Percentiles rank a stretch among this genome's conserved stretches.
Evolutionary conservation across 192 early-diverging fungal genomes (phyloP).

Genomic region (Thoreauomyces humboldtii): DNA sequence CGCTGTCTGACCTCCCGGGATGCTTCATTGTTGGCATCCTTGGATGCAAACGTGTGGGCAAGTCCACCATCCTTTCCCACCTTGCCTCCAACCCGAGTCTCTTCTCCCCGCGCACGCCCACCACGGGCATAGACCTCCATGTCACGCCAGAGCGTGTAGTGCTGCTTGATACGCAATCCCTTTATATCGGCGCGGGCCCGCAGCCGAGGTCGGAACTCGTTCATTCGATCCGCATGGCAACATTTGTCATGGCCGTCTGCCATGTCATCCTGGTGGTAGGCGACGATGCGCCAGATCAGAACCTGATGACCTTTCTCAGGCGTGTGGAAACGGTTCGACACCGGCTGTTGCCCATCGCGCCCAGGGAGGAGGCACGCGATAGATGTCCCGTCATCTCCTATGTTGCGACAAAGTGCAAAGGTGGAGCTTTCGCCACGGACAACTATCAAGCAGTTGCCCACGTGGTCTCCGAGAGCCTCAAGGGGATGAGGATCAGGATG

Average conservation of each 20-base stretch:
- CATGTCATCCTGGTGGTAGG: conserved; percentile 62
- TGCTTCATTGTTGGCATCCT: conserved; percentile 67
- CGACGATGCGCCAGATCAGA: conserved; percentile 21
- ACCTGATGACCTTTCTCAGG: conserved; percentile 32
- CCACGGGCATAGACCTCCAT: conserved; percentile 66
- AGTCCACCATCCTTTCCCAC: conserved; percentile 58
- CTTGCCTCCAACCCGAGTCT: conserved; percentile 39
- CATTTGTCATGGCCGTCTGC: conserved; percentile 63
- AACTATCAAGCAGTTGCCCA: not conserved
- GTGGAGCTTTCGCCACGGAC: not conserved
- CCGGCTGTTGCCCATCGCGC: conserved; percentile 5
- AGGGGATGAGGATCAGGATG: not conserved
- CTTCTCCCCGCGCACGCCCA: conserved; percentile 27
- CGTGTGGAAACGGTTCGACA: conserved; percentile 31
- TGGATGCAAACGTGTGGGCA: conserved; percentile 65
- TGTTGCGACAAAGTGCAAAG: conserved; percentile 5
- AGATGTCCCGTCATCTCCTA: not conserved
- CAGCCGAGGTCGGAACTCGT: conserved; percentile 45
- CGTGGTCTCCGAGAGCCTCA: not conserved
- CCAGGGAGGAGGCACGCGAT: conserved; percentile 7
- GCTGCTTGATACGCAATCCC: conserved; percentile 60
- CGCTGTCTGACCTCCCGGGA: conserved; percentile 61
- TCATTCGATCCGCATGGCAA: conserved; percentile 48
- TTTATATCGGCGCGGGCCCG: conserved; percentile 25
- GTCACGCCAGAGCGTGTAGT: conserved; percentile 63